Evolutionary conservation across 1,284 basidiomycete genomes (phyloP).

Genomic region (Ganoderma sp.): DNA sequence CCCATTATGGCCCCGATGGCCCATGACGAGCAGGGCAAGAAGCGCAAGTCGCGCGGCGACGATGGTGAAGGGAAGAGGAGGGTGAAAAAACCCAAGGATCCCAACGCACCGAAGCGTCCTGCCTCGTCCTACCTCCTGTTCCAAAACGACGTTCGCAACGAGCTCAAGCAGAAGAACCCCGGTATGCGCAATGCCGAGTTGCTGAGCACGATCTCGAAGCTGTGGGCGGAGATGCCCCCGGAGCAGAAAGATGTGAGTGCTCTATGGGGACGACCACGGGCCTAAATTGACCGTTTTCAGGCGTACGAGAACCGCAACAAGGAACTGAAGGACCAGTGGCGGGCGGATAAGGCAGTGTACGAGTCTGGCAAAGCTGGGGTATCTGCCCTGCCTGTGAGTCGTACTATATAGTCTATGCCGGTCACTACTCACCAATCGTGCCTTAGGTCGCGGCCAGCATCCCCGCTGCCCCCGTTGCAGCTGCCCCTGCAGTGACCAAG

Average conservation of each 20-base stretch:
- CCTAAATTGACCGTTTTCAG: slow-evolving; percentile 32
- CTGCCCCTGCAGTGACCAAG: not conserved
- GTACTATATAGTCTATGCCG: not conserved
- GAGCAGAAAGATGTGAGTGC: slow-evolving; percentile 74
- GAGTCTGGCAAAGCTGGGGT: slow-evolving; percentile 32
- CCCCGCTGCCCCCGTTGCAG: not conserved
- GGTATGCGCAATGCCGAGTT: slow-evolving; percentile 75
- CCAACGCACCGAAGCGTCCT: slow-evolving; percentile 93
- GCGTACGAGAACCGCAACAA: slow-evolving; percentile 45
- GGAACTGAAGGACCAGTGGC: slow-evolving; percentile 45
- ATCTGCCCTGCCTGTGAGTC: slow-evolving; percentile 24
- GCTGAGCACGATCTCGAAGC: slow-evolving; percentile 71
- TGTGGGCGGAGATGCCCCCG: slow-evolving; percentile 75
- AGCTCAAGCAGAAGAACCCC: slow-evolving; percentile 71
- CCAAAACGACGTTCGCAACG: slow-evolving; percentile 89
- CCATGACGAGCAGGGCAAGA: slow-evolving; percentile 41
- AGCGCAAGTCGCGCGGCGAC: slow-evolving; percentile 56
- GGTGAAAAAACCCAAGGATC: slow-evolving; percentile 78
- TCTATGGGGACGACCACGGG: slow-evolving; percentile 6
- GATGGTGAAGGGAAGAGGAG: slow-evolving; percentile 54
- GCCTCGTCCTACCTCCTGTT: slow-evolving; percentile 95
- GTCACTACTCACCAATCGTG: not conserved
- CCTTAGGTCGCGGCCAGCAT: not conserved
- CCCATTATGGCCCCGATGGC: slow-evolving; percentile 34
- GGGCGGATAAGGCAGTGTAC: slow-evolving; percentile 42